These are phyloP conservation scores for Exophiala xenobiotica DNA, from an alignment of 2,329 filamentous ascomycete species.

Conservation along the genomic window DNA sequence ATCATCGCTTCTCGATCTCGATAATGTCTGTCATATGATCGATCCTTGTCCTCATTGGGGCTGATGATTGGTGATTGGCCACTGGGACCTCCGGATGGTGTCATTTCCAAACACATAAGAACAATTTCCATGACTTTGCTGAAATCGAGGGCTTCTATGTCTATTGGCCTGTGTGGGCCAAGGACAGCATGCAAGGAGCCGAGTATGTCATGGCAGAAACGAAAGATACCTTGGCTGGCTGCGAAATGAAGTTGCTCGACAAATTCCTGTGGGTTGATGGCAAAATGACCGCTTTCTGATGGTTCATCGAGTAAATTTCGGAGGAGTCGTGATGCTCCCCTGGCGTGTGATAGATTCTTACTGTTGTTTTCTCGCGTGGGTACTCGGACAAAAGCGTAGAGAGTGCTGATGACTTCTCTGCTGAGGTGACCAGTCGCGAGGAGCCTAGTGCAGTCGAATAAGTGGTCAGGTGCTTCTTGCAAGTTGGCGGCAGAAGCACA, in stretches of 20 bases:
- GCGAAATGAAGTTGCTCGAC: conserved; percentile 22
- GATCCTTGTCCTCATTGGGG: conserved; percentile 15
- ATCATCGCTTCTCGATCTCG: conserved; percentile 18
- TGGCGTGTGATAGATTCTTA: conserved; percentile 22
- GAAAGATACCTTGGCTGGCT: conserved; percentile 21
- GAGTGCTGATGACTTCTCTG: conserved; percentile 15
- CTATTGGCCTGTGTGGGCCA: conserved; percentile 4
- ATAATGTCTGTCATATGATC: conserved; percentile 18
- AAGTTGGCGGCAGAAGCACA: conserved; percentile 27
- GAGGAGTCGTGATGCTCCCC: conserved; percentile 24
- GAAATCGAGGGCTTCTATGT: conserved; percentile 17
- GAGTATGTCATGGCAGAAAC: conserved; percentile 26
- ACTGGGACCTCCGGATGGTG: conserved; percentile 3
- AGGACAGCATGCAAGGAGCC: conserved; percentile 19
- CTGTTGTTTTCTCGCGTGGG: conserved; percentile 15
- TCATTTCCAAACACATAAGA: conserved; percentile 16
- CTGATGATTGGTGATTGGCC: conserved; percentile 3
- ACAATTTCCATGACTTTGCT: conserved; percentile 15
- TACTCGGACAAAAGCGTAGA: conserved; percentile 23
- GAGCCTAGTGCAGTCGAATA: conserved; percentile 20
- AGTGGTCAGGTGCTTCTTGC: conserved; percentile 14
- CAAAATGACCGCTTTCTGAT: conserved; percentile 12
- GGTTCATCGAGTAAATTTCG: conserved; percentile 17
- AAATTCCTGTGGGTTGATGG: conserved; percentile 17
- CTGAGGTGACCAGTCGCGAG: conserved; percentile 18